Evolutionary conservation across 345 rosid species (phyloP).

Genomic region (Punica granatum): DNA sequence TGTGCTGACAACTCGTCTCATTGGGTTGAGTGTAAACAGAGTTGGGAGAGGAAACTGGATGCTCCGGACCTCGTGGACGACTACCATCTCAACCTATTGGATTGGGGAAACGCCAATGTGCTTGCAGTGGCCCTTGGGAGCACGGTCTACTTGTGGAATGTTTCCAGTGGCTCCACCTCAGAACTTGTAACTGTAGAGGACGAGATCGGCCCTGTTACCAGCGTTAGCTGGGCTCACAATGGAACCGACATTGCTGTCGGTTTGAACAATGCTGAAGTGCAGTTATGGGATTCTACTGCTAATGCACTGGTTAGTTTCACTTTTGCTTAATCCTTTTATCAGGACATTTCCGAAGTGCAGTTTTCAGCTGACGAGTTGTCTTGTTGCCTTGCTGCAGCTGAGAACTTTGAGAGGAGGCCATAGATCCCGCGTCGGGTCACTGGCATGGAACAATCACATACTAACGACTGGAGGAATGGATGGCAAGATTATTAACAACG

Average conservation of each 20-base stretch:
- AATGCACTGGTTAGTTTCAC: conserved; percentile 11
- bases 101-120: conserved; percentile 45
- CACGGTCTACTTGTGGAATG: conserved; percentile 44
- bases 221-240: conserved; percentile 50
- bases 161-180: conserved; percentile 34
- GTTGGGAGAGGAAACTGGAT: conserved; percentile 41
- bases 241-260: conserved; percentile 41
- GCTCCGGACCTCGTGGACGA: conserved; percentile 46
- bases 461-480: conserved; percentile 44
- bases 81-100: conserved; percentile 40
- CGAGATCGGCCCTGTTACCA: conserved; percentile 41
- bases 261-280: conserved; percentile 42
- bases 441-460: conserved; percentile 38
- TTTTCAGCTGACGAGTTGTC: neutral
- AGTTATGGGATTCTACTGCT: conserved; percentile 38
- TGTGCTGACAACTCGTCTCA: neutral
- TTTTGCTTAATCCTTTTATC: neutral
- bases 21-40: conserved; percentile 18
- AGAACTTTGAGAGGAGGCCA: conserved; percentile 30
- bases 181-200: conserved; percentile 44
- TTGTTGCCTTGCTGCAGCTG: conserved; percentile 14
- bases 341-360: neutral
- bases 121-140: conserved; percentile 30
- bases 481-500: conserved; percentile 26
- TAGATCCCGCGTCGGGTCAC: conserved; percentile 25